phyloP scores from a whole-genome alignment of 805 yeast genomes.

The Teunomyces gatunensis region DNA sequence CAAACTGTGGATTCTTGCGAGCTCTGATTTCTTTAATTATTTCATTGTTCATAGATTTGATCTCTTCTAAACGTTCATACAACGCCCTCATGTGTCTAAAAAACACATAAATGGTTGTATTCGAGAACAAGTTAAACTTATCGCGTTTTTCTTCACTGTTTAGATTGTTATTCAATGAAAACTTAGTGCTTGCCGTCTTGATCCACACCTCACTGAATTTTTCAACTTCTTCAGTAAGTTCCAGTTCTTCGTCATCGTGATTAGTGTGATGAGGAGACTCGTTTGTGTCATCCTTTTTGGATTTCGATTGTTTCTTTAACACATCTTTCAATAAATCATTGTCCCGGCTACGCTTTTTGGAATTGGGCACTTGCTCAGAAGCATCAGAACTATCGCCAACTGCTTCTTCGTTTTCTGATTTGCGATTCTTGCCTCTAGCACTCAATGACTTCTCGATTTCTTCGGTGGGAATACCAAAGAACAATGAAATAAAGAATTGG shows the following conservation, averaged over 20 bases:
- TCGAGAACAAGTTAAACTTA: slow-evolving; percentile 77
- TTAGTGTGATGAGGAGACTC: slow-evolving; percentile 25
- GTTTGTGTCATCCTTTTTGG: slow-evolving; percentile 32
- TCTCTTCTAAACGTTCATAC: slow-evolving; percentile 75
- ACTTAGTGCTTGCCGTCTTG: slow-evolving; percentile 29
- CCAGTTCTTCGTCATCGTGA: slow-evolving; percentile 34
- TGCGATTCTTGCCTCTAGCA: slow-evolving; percentile 15
- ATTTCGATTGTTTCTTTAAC: slow-evolving; percentile 49
- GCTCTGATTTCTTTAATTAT: slow-evolving; percentile 70
- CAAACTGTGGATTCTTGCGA: slow-evolving; percentile 69
- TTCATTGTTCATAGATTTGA: slow-evolving; percentile 66
- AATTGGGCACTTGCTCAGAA: slow-evolving; percentile 15
- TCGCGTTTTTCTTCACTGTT: slow-evolving; percentile 39
- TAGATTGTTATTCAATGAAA: slow-evolving; percentile 24
- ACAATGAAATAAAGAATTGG: slow-evolving; percentile 65
- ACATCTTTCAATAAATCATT: slow-evolving; percentile 60
- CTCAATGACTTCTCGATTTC: slow-evolving; percentile 42
- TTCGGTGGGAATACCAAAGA: slow-evolving; percentile 60
- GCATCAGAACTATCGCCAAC: slow-evolving; percentile 16
- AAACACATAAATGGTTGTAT: slow-evolving; percentile 84
- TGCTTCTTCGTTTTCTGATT: slow-evolving; percentile 13
- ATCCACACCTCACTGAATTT: slow-evolving; percentile 44
- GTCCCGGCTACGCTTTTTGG: slow-evolving; percentile 53
- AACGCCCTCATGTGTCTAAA: slow-evolving; percentile 81
- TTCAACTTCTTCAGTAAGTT: slow-evolving; percentile 29